A percentile compares a stretch with the other conserved stretches of the same genome.
phyloP scores from a whole-genome alignment of 176 grass and related monocot genomes.

The Oropetium thomaeum region DNA sequence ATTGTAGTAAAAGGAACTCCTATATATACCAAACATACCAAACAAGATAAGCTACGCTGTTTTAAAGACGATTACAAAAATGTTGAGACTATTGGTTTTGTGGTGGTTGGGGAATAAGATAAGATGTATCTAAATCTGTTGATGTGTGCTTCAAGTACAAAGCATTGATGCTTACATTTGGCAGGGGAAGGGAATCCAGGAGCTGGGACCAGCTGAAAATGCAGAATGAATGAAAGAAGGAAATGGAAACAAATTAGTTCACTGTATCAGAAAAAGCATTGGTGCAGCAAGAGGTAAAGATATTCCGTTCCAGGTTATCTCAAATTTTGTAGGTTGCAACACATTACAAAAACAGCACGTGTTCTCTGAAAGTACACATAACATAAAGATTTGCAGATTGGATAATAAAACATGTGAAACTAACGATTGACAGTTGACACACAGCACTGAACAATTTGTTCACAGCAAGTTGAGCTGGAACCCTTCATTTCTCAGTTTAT shows the following conservation, averaged over 20 bases:
- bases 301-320: conserved; percentile 32
- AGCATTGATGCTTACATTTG: conserved; percentile 67
- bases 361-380: neutral
- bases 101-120: conserved; percentile 20
- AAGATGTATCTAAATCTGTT: conserved; percentile 9
- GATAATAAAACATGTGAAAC: conserved; percentile 34
- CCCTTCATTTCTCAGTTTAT: conserved; percentile 13
- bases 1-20: conserved; percentile 15
- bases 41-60: conserved; percentile 23
- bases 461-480: neutral
- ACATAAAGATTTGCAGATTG: conserved; percentile 5
- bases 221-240: conserved; percentile 20
- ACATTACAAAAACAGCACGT: conserved; percentile 21
- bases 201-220: conserved; percentile 79
- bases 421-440: conserved; percentile 7
- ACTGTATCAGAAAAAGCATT: conserved; percentile 27
- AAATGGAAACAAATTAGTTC: conserved; percentile 32
- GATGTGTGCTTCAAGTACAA: conserved; percentile 34
- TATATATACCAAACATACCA: neutral
- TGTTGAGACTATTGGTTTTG: conserved; percentile 4
- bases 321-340: conserved; percentile 16
- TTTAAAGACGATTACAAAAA: conserved; percentile 30
- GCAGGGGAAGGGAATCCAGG: conserved; percentile 88
- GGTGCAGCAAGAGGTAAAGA: conserved; percentile 33
- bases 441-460: neutral